phyloP scores from a whole-genome alignment of 768 basidiomycete genomes.

The Rhizopogon rudus region DNA sequence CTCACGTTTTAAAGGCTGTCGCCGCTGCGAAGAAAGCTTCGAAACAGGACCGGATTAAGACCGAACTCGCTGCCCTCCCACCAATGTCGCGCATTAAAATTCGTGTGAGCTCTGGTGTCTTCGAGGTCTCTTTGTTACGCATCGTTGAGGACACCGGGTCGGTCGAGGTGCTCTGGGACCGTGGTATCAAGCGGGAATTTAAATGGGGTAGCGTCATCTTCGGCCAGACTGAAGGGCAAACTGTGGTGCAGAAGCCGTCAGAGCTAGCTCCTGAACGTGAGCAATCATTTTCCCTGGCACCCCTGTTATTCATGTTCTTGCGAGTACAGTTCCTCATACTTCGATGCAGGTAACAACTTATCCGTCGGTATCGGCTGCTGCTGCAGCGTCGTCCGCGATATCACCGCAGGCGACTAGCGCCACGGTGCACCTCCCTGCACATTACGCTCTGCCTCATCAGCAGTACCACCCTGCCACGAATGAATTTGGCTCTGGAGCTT shows the following conservation, averaged over 20 bases:
- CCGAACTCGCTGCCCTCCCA: slow-evolving; percentile 65
- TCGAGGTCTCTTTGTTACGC: slow-evolving; percentile 75
- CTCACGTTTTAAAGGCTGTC: slow-evolving; percentile 45
- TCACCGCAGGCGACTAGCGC: slow-evolving; percentile 11
- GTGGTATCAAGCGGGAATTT: slow-evolving; percentile 67
- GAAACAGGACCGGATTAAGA: slow-evolving; percentile 69
- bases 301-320: slow-evolving; percentile 9
- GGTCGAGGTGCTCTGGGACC: slow-evolving; percentile 81
- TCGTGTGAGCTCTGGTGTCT: slow-evolving; percentile 77
- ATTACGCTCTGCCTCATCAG: slow-evolving; percentile 16
- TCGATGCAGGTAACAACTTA: slow-evolving; percentile 20
- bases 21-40: slow-evolving; percentile 70
- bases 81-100: slow-evolving; percentile 78
- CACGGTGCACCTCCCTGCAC: slow-evolving; percentile 3
- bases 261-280: slow-evolving; percentile 46
- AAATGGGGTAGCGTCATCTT: slow-evolving; percentile 81
- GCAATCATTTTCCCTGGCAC: slow-evolving; percentile 14
- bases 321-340: slow-evolving; percentile 8
- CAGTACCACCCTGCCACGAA: slow-evolving; percentile 13
- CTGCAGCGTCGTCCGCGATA: slow-evolving; percentile 16
- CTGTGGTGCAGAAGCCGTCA: slow-evolving; percentile 65
- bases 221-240: slow-evolving; percentile 62
- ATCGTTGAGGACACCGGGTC: slow-evolving; percentile 65
- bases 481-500: slow-evolving; percentile 21
- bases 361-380: slow-evolving; percentile 9